A percentile compares a stretch with the other conserved stretches of the same genome.
Conservation (phyloP, 108 stramenopile genomes). For the Stephanodiscus minutulus region DNA sequence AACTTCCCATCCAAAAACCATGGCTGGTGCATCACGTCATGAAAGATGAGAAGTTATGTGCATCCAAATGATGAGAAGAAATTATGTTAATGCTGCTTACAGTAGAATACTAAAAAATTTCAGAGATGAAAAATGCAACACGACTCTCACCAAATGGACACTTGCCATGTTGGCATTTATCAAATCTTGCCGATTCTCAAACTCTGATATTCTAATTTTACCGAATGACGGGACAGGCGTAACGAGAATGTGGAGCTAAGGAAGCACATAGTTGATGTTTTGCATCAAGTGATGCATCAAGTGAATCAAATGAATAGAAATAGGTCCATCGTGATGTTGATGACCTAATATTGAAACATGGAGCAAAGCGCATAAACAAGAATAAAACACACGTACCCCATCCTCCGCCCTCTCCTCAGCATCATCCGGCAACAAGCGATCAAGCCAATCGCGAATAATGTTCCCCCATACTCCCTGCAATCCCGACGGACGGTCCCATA, state of each 20-base stretch:
- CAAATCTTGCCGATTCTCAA: constrained; percentile 68
- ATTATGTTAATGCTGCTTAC: neutral
- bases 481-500: constrained; percentile 82
- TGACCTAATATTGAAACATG: neutral
- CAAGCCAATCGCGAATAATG: constrained; percentile 84
- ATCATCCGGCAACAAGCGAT: constrained; percentile 71
- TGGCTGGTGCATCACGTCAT: constrained; percentile 51
- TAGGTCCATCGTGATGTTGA: neutral
- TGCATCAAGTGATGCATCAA: neutral
- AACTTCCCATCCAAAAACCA: constrained; percentile 87
- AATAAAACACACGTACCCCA: constrained; percentile 24
- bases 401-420: constrained; percentile 53
- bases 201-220: constrained; percentile 62
- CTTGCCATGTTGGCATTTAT: constrained; percentile 90
- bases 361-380: neutral
- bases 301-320: neutral
- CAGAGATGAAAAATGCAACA: neutral
- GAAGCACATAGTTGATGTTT: too few species aligned
- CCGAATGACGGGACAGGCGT: constrained; percentile 71
- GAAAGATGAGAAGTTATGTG: neutral
- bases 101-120: neutral
- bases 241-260: constrained; percentile 59
- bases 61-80: neutral
- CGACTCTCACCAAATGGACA: constrained; percentile 76
- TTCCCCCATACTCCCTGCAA: constrained; percentile 90